Evolutionary conservation across 1,139 yeast species (phyloP).

Genomic region (Geotrichum siamense): DNA sequence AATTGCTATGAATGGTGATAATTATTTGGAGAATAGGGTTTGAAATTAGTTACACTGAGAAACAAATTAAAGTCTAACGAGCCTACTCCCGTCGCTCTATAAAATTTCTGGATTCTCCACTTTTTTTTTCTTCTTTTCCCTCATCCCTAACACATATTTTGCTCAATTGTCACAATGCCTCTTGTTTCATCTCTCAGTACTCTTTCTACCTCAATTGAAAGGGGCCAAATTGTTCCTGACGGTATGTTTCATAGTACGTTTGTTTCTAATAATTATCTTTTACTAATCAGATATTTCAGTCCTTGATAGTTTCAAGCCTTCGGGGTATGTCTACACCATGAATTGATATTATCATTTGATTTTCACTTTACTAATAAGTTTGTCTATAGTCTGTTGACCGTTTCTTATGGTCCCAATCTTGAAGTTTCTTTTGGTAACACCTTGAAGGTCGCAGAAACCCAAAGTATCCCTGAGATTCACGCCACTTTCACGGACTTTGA

Average conservation of each 20-base stretch:
- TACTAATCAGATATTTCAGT: slow-evolving; percentile 17
- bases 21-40: too few relatives aligned
- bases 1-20: too few relatives aligned
- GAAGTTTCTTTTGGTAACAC: slow-evolving; percentile 80
- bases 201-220: slow-evolving; percentile 52
- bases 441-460: slow-evolving; percentile 58
- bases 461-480: slow-evolving; percentile 54
- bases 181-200: slow-evolving; percentile 51
- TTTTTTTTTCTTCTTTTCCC: too few relatives aligned
- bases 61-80: too few relatives aligned
- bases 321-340: slow-evolving; percentile 18
- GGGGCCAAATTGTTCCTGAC: slow-evolving; percentile 58
- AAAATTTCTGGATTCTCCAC: too few relatives aligned
- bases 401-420: slow-evolving; percentile 44
- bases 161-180: too few relatives aligned
- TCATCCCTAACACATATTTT: too few relatives aligned
- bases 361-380: neutral
- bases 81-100: too few relatives aligned
- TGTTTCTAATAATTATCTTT: neutral
- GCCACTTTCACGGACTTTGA: slow-evolving; percentile 49
- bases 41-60: too few relatives aligned
- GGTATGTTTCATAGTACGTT: slow-evolving; percentile 38
- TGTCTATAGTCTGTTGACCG: slow-evolving; percentile 35
- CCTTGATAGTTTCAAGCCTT: slow-evolving; percentile 34
- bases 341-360: slow-evolving; percentile 2